A percentile compares a stretch with the other conserved stretches of the same genome.
phyloP scores from a whole-genome alignment of 1,284 basidiomycete genomes.

The Ustilago curta region DNA sequence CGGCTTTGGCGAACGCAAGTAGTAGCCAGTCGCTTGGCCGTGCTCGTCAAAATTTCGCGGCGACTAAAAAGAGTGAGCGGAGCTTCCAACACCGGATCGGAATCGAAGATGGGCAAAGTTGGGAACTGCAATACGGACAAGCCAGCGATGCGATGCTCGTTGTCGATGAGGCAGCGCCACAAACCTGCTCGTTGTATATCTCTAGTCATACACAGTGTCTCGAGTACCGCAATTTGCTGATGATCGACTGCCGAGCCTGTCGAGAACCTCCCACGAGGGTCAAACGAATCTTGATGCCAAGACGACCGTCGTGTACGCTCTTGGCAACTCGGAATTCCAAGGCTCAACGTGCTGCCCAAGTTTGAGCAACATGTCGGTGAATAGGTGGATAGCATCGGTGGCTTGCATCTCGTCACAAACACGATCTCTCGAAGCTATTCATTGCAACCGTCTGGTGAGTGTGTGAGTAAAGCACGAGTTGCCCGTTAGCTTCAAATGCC shows the following conservation, averaged over 20 bases:
- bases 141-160: not conserved
- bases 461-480: too few species aligned
- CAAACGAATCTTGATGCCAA: not conserved
- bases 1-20: not conserved
- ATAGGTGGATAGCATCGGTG: too few species aligned
- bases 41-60: slow-evolving; percentile 16
- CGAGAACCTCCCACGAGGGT: not conserved
- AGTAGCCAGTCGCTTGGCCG: not conserved
- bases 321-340: not conserved
- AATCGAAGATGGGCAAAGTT: slow-evolving; percentile 18
- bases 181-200: not conserved
- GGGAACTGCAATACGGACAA: not conserved
- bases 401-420: too few species aligned
- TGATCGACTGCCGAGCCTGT: not conserved
- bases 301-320: slow-evolving; percentile 1
- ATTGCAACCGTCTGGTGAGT: too few species aligned
- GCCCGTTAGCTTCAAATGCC: too few species aligned
- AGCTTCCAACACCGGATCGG: slow-evolving; percentile 10
- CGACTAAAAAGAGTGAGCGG: slow-evolving; percentile 3
- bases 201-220: not conserved
- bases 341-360: not conserved
- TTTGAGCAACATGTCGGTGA: slow-evolving; percentile 1
- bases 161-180: not conserved
- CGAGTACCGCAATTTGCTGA: not conserved
- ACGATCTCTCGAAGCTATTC: too few species aligned